Evolutionary conservation across 2,329 filamentous ascomycete genomes (phyloP), one percentile per base, ranked within the genome.

Genomic region (Talaromyces sp.): DNA sequence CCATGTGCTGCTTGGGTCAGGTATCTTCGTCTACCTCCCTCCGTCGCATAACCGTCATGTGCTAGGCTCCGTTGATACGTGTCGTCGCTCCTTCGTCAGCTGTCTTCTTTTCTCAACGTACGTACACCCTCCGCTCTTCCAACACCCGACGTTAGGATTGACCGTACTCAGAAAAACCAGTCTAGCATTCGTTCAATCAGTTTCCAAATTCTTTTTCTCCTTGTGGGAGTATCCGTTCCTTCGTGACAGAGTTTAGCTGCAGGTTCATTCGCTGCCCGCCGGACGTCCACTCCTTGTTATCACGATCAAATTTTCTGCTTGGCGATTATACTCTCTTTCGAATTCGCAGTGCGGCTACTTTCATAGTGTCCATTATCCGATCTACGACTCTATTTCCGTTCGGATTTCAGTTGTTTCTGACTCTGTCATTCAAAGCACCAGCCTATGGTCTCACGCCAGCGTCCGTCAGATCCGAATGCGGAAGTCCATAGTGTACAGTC

Each of bases 1-100:
- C 3, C 22, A 54, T 54, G 52, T 43, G 31, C 28, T 54, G 39
- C 33, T n/a, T 19, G 52, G 52, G 52, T 25, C 52, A 54, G 40
- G 19, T 45, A 46, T 43, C 25, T 22, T 35, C 17, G 19, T 33
- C 21, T 50, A 22, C 43, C 53, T 31, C 54, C 53, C 40, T 39
- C 53, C 33, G 33, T 35, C 10, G n/a, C 28, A 40, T 40, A 25
- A 22, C 6, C 40, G 22, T 17, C 52, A 45, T 45, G 53, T 55
- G 33, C 25, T 45, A 55, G 53, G 41, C 41, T 48, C 45, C 17
- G 28, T 36, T 19, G 53, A 43, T 55, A 36, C 40, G 33, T 25
- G 39, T 53, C 53, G 53, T 53, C 53, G 53, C 53, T 55, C 52
- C 52, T 54, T 45, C 41, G 15, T 31, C 37, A 36, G 21, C 43